These are phyloP conservation scores for Phanerodontia chrysosporium DNA, from an alignment of 768 basidiomycete species.

Conservation along the genomic window DNA sequence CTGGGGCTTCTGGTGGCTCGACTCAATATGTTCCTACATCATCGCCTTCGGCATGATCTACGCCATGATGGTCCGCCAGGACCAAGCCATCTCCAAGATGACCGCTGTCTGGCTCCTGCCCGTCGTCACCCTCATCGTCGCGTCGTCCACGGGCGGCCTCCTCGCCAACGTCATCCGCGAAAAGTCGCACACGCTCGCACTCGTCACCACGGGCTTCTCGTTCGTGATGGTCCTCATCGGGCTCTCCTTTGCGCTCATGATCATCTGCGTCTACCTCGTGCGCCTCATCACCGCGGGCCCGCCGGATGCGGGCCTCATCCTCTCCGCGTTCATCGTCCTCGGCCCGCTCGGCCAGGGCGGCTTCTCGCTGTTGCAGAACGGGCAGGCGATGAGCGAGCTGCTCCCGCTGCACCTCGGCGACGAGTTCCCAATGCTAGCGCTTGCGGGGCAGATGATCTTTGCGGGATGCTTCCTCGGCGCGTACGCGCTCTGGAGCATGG, in stretches of 20 bases:
- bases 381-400: slow-evolving; percentile 32
- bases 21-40: slow-evolving; percentile 35
- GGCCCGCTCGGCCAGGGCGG: slow-evolving; percentile 54
- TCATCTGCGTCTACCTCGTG: slow-evolving; percentile 44
- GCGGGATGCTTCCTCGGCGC: slow-evolving; percentile 42
- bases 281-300: slow-evolving; percentile 40
- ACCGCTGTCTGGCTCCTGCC: slow-evolving; percentile 48
- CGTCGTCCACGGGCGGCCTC: slow-evolving; percentile 46
- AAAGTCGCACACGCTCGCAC: slow-evolving; percentile 33
- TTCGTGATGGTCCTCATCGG: slow-evolving; percentile 43
- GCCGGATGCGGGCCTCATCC: slow-evolving; percentile 34
- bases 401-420: slow-evolving; percentile 29
- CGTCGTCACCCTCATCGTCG: slow-evolving; percentile 49
- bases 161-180: slow-evolving; percentile 35
- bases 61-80: slow-evolving; percentile 43
- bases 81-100: slow-evolving; percentile 36
- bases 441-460: slow-evolving; percentile 39
- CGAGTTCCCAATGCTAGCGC: slow-evolving; percentile 27
- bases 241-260: slow-evolving; percentile 43
- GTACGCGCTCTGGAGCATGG: slow-evolving; percentile 52
- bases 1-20: slow-evolving; percentile 53
- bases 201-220: slow-evolving; percentile 40
- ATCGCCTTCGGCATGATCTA: slow-evolving; percentile 48
- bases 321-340: slow-evolving; percentile 45
- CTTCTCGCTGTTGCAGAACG: slow-evolving; percentile 39